Evolutionary conservation across 164 flowering plant species (phyloP), one percentile per base, ranked within the genome.

Genomic region (Liquidambar formosana): DNA sequence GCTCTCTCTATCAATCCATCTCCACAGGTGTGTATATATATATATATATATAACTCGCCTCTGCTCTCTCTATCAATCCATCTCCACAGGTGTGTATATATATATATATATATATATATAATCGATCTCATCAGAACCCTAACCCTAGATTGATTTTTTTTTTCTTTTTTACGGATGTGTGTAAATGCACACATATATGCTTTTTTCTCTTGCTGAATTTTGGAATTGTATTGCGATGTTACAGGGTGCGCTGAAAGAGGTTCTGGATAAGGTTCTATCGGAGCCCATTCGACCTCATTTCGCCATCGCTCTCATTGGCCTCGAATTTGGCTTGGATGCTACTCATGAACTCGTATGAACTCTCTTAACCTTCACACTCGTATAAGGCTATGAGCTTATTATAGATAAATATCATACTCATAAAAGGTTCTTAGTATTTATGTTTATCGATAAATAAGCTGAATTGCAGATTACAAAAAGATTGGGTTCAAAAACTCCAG

Each of bases 271-370:
- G 77, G 93, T 85, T 63, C 82, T 90, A 0, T 74, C 85, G 0
- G 78, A 74, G 77, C 96, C 94, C 0, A 89, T 90, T 71, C 81
- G 89, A n/a, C 97, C 97, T 0, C 86, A 89, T 71, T 90, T 93
- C 48, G 96, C 79, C n/a, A 70, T 90, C 52, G 90, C 76, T 3
- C 69, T 58, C 38, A 57, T 83, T 56, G 80, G 84, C 8, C 44
- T 65, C 21, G 43, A 26, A 0, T 80, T 79, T 72, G 14, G 46
- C 48, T 61, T 87, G 82, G 15, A 74, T 28, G 13, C 19, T 19
- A 66, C 80, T 53, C 84, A 68, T 26, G 15, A 47, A 23, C 74
- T 85, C 16, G 92, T 90, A 83, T 54, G 74, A 11, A 14, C 56
- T 68, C 13, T 48, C 33, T 45, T 61, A 28, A 57, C 8, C 53